Evolutionary conservation across 2,329 filamentous ascomycete genomes (phyloP), one percentile per base, ranked within the genome.

Genomic region (Meredithiella fracta): DNA sequence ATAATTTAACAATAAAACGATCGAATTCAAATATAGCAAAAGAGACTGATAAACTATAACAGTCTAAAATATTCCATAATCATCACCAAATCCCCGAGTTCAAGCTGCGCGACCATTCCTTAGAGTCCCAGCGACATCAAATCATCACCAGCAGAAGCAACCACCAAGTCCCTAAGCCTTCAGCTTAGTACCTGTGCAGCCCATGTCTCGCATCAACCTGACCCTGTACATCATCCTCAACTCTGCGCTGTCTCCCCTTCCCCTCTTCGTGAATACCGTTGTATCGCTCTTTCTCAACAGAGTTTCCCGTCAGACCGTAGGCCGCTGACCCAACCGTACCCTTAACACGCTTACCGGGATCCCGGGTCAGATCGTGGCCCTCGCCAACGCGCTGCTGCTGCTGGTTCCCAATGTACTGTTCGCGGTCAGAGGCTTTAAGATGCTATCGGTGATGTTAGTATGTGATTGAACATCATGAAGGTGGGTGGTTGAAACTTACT

Each of bases 211-310:
- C 72, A 61, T 79, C 75, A 0, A 73, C 77, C 73, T 86, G 73
- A 78, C 87, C 90, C 68, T 84, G 71, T 57, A 94, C 75, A 65
- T 94, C 88, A 38, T 76, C 71, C 76, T 95, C 89, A 1, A 83
- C 89, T 52, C 88, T 85, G 20, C 88, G 78, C 76, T 94, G 85
- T 65, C 79, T 75, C 20, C 85, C 86, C 81, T 92, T 95, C 61
- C 89, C 90, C 61, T 79, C 70, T 63, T 92, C 88, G 65, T 92
- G 88, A 68, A 84, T 72, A 62, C 74, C 67, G 67, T 85, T 73
- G 65, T 80, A 85, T 66, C 80, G 78, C 51, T 72, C 67, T 73
- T 90, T 75, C 59, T 79, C 79, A 26, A 72, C 68, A 51, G 73
- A 71, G 66, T 94, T 82, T 17, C 89, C 89, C 1, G 80, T 85